These are phyloP conservation scores for Aphanoascus verrucosus DNA, from an alignment of 2,329 filamentous ascomycete genomes.

Conservation along the genomic window DNA sequence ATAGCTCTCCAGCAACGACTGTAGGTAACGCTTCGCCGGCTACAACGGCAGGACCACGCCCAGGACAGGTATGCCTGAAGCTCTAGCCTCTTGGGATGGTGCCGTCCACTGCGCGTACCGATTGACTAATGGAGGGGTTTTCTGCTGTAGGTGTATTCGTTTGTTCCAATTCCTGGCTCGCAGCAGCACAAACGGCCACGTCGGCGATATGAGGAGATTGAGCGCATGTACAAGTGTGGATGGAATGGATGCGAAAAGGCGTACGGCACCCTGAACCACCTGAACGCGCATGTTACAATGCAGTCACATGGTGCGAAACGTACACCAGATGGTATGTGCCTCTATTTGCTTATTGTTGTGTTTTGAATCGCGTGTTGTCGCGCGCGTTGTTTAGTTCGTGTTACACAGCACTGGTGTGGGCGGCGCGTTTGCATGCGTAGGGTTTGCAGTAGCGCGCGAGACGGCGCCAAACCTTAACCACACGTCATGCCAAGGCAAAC, in stretches of 20 bases:
- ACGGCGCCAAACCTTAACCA: slow-evolving; percentile 39
- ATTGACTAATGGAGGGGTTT: slow-evolving; percentile 12
- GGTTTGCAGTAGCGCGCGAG: slow-evolving; percentile 44
- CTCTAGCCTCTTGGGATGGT: slow-evolving; percentile 1
- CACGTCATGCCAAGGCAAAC: slow-evolving; percentile 20
- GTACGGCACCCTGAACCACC: slow-evolving; percentile 90
- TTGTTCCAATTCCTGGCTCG: slow-evolving; percentile 91
- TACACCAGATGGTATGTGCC: slow-evolving; percentile 80
- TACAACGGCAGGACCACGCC: slow-evolving; percentile 50
- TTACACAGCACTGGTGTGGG: slow-evolving; percentile 41
- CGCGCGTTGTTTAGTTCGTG: slow-evolving; percentile 35
- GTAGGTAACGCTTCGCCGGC: slow-evolving; percentile 50
- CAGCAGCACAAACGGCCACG: slow-evolving; percentile 95
- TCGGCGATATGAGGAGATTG: slow-evolving; percentile 92
- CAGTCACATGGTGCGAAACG: slow-evolving; percentile 91
- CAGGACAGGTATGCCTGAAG: slow-evolving; percentile 48
- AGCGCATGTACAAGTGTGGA: slow-evolving; percentile 99
- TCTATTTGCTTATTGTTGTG: slow-evolving; percentile 13
- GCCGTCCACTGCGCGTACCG: slow-evolving; percentile 11
- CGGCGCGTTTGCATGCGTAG: slow-evolving; percentile 31
- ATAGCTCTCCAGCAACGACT: slow-evolving; percentile 45
- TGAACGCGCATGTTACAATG: slow-evolving; percentile 98
- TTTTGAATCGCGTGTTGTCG: slow-evolving; percentile 21
- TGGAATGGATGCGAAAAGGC: slow-evolving; percentile 99
- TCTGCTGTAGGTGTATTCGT: slow-evolving; percentile 71